A percentile compares a stretch with the other conserved stretches of the same genome.
Conservation (phyloP, 108 stramenopile genomes). For the Licmophora abbreviata region DNA sequence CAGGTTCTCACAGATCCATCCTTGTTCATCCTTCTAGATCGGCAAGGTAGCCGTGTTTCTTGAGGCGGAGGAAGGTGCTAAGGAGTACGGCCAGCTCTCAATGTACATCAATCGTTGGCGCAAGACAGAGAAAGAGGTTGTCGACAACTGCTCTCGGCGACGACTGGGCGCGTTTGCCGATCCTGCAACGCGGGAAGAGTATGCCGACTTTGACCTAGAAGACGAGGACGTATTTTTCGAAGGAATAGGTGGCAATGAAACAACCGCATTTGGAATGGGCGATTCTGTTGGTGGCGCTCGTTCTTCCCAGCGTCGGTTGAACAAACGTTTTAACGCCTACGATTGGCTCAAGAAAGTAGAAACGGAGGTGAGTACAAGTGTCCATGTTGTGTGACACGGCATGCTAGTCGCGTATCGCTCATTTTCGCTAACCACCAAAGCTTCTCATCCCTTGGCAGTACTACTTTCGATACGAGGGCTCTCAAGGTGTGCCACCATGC, state of each 20-base stretch:
- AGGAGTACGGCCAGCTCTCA: conserved; percentile 10
- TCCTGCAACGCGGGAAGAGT: too few relatives aligned
- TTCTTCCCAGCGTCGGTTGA: too few relatives aligned
- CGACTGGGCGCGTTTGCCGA: not conserved
- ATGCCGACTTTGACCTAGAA: too few relatives aligned
- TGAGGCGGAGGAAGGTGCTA: conserved; percentile 4
- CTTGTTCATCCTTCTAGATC: conserved; percentile 1
- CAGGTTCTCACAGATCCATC: too few relatives aligned
- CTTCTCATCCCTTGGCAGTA: conserved; percentile 8
- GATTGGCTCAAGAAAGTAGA: conserved; percentile 8
- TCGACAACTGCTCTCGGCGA: not conserved
- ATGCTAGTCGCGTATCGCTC: not conserved
- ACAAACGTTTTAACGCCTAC: conserved; percentile 3
- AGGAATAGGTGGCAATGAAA: too few relatives aligned
- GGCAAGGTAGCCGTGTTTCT: conserved; percentile 16
- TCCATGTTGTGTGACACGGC: not conserved
- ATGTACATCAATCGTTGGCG: conserved; percentile 10
- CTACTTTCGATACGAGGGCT: conserved; percentile 51
- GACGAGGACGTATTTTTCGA: too few relatives aligned
- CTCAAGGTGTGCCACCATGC: conserved; percentile 48
- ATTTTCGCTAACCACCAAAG: not conserved
- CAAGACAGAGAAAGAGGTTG: not conserved
- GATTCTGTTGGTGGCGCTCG: too few relatives aligned
- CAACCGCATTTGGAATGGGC: too few relatives aligned
- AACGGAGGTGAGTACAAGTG: not conserved